phyloP scores from a whole-genome alignment of 2,329 filamentous ascomycete genomes.

The Colletotrichum lupini region DNA sequence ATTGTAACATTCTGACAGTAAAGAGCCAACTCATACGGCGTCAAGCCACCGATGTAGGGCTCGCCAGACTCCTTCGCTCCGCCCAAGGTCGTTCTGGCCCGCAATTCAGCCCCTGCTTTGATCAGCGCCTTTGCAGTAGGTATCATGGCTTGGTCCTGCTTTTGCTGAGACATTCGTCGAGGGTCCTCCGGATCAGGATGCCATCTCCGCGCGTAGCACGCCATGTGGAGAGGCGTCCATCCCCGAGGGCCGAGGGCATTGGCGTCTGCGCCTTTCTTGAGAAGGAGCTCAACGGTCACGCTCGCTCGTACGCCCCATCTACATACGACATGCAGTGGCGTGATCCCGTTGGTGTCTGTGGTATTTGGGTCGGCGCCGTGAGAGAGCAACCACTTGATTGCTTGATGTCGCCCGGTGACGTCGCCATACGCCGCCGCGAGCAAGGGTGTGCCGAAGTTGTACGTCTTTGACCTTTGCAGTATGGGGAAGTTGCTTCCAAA shows the following conservation, averaged over 20 bases:
- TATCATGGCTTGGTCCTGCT: not conserved
- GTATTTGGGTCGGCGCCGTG: not conserved
- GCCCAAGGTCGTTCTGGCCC: not conserved
- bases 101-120: not conserved
- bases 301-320: not conserved
- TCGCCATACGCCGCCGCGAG: conserved; percentile 11
- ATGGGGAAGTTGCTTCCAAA: not conserved
- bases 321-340: not conserved
- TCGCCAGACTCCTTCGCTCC: not conserved
- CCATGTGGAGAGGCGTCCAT: not conserved
- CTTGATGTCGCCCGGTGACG: not conserved
- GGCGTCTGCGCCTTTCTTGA: conserved; percentile 34
- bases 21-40: not conserved
- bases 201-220: not conserved
- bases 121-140: not conserved
- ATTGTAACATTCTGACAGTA: not conserved
- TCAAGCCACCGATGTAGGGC: not conserved
- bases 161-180: not conserved
- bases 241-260: not conserved
- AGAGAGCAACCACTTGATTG: conserved; percentile 4
- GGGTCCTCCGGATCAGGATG: not conserved
- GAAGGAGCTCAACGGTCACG: conserved; percentile 8
- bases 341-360: not conserved
- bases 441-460: not conserved
- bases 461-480: not conserved